phyloP scores from a whole-genome alignment of 257 asterid genomes.

The Scutellaria barbata region DNA sequence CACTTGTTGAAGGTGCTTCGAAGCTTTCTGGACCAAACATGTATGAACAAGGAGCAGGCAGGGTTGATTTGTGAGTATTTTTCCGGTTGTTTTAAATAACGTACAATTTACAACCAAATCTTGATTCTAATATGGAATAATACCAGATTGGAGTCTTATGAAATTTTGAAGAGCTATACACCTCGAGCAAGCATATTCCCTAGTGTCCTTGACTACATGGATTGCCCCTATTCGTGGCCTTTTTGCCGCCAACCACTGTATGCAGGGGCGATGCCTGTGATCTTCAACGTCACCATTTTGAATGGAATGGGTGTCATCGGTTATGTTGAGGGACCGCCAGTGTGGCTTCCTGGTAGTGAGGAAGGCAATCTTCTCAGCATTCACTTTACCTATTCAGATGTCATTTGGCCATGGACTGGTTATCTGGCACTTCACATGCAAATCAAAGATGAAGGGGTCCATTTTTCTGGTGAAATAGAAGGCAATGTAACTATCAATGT shows the following conservation, averaged over 20 bases:
- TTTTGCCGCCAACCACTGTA: constrained; percentile 97
- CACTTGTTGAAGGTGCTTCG: constrained; percentile 97
- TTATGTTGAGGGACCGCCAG: constrained; percentile 79
- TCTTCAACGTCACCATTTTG: constrained; percentile 88
- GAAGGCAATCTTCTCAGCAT: constrained; percentile 91
- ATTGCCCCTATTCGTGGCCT: constrained; percentile 99
- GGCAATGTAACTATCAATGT: constrained; percentile 83
- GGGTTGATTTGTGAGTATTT: constrained; percentile 93
- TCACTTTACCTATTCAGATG: constrained; percentile 84
- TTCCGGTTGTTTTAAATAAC: constrained; percentile 12
- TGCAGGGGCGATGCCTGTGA: constrained; percentile 98
- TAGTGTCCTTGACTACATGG: constrained; percentile 79
- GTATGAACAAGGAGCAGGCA: constrained; percentile 99
- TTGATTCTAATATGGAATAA: constrained; percentile 40
- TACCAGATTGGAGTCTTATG: constrained; percentile 83
- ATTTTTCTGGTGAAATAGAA: constrained; percentile 87
- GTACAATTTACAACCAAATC: constrained; percentile 25
- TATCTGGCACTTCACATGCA: constrained; percentile 93
- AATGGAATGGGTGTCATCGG: constrained; percentile 97
- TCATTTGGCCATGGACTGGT: constrained; percentile 99
- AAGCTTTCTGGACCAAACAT: constrained; percentile 96
- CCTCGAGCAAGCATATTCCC: constrained; percentile 99
- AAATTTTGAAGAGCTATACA: constrained; percentile 81
- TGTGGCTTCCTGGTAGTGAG: constrained; percentile 84
- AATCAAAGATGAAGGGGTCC: constrained; percentile 91